Conservation (phyloP, 257 asterid genomes). For the Salvia miltiorrhiza region DNA sequence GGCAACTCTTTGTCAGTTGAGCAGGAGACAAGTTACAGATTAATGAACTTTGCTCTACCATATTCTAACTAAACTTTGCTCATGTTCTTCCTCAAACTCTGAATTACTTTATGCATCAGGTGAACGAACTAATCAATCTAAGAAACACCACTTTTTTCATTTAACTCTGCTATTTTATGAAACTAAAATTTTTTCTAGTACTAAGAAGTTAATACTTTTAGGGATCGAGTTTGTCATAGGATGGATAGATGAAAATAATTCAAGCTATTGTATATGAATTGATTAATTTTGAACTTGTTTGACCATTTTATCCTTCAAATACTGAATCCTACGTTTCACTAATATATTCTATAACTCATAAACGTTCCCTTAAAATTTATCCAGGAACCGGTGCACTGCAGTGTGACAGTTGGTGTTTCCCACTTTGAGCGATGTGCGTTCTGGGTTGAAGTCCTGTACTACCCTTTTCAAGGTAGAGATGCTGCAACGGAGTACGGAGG, state of each 20-base stretch:
- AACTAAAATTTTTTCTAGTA: neutral
- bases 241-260: too few relatives aligned
- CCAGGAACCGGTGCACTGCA: constrained; percentile 87
- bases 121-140: neutral
- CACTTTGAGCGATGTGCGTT: constrained; percentile 82
- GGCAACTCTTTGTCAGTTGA: too few relatives aligned
- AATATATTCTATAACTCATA: too few relatives aligned
- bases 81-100: too few relatives aligned
- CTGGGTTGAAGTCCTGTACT: constrained; percentile 90
- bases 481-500: constrained; percentile 65
- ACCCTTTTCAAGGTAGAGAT: constrained; percentile 76
- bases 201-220: constrained; percentile 4
- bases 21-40: too few relatives aligned
- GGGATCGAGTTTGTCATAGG: too few relatives aligned
- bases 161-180: neutral
- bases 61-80: too few relatives aligned
- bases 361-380: too few relatives aligned
- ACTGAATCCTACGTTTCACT: too few relatives aligned
- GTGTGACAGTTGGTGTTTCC: constrained; percentile 93
- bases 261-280: too few relatives aligned
- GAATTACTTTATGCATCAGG: neutral
- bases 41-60: too few relatives aligned
- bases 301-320: neutral
- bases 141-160: neutral
- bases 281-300: too few relatives aligned